Conservation (phyloP, 805 yeast genomes). For the Nakazawaea sp. region DNA sequence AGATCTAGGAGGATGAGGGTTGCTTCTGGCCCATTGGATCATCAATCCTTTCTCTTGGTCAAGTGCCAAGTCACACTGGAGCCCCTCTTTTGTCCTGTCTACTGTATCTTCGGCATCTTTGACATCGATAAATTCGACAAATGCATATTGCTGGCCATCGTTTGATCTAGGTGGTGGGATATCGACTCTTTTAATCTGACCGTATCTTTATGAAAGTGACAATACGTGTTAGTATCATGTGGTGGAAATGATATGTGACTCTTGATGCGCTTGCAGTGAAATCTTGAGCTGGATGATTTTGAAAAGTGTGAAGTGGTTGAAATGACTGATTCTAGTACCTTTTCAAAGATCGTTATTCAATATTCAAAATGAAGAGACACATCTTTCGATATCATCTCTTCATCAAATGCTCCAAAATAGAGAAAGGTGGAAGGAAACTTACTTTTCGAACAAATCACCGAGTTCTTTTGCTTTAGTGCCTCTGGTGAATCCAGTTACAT, state of each 20-base stretch:
- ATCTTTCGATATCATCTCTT: too few species aligned
- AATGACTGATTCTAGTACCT: too few species aligned
- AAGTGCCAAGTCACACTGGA: slow-evolving; percentile 27
- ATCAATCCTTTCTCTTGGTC: slow-evolving; percentile 33
- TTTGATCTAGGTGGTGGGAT: slow-evolving; percentile 57
- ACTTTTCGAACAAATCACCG: slow-evolving; percentile 57
- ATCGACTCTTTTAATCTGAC: slow-evolving; percentile 50
- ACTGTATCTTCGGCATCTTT: slow-evolving; percentile 52
- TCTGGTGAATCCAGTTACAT: slow-evolving; percentile 35
- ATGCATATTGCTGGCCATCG: slow-evolving; percentile 56
- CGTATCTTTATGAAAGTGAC: slow-evolving; percentile 30
- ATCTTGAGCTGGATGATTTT: too few species aligned
- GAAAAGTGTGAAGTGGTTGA: background rate
- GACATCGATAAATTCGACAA: slow-evolving; percentile 47
- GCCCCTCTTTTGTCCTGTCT: slow-evolving; percentile 35
- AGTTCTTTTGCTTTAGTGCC: slow-evolving; percentile 50
- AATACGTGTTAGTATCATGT: slow-evolving; percentile 1
- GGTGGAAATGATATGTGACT: background rate
- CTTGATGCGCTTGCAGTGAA: too few species aligned
- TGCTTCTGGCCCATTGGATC: slow-evolving; percentile 51
- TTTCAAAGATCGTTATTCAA: too few species aligned
- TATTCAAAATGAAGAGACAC: too few species aligned
- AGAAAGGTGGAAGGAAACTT: too few species aligned
- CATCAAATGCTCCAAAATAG: too few species aligned
- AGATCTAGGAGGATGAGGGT: slow-evolving; percentile 38